A percentile compares a stretch with the other conserved stretches of the same genome.
Conservation (phyloP, 78 protist species). For the Goniomonas avonlea region DNA sequence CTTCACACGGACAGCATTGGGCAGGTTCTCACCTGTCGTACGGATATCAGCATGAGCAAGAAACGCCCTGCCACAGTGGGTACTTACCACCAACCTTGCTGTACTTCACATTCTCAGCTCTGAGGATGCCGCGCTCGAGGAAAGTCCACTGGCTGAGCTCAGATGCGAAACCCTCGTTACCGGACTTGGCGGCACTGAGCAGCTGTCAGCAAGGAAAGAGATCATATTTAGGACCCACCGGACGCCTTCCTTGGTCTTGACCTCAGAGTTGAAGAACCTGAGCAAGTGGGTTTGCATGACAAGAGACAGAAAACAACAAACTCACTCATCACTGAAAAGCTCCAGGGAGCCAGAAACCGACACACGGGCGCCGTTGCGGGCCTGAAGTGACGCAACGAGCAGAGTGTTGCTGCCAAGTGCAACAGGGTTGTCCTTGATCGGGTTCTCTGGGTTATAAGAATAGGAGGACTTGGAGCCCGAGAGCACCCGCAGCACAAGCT, state of each 20-base stretch:
- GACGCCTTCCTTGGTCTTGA: not conserved
- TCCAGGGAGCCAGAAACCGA: constrained; percentile 61
- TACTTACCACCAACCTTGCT: not conserved
- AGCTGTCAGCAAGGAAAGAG: not conserved
- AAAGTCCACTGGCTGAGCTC: not conserved
- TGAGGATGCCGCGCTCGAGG: not conserved
- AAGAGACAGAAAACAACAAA: not conserved
- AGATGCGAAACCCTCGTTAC: not conserved
- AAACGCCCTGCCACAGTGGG: constrained; percentile 3
- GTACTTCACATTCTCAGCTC: not conserved
- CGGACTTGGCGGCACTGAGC: not conserved
- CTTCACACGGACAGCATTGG: not conserved
- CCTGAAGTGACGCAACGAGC: constrained; percentile 67
- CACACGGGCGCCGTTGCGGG: constrained; percentile 70
- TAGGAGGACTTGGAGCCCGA: constrained; percentile 46
- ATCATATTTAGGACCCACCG: not conserved
- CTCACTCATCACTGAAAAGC: constrained; percentile 43
- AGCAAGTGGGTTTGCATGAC: not conserved
- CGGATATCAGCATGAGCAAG: not conserved
- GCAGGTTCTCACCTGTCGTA: no score
- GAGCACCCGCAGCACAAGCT: constrained; percentile 43
- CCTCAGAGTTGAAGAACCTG: not conserved
- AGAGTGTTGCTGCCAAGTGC: constrained; percentile 43
- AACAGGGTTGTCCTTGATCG: constrained; percentile 19
- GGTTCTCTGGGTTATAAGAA: constrained; percentile 29